These are phyloP conservation scores for Scutellaria minor DNA, from an alignment of 257 asterid genomes.

Conservation along the genomic window DNA sequence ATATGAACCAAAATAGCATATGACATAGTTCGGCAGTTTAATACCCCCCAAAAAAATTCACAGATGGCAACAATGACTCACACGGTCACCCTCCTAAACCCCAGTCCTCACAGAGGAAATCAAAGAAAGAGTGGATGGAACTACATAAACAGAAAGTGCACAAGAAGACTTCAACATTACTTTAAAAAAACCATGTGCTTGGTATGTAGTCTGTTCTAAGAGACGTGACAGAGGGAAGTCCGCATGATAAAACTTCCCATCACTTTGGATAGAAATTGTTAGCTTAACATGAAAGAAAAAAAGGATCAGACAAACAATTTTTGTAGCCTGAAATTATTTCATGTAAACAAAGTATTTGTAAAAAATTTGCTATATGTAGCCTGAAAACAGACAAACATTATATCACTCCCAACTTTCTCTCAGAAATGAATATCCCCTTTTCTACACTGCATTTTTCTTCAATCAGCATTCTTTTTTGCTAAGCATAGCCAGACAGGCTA, in stretches of 20 bases:
- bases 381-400: constrained; percentile 22
- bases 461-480: constrained; percentile 21
- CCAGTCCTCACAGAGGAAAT: constrained; percentile 3
- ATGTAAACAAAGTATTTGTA: background rate
- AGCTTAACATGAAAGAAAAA: constrained; percentile 17
- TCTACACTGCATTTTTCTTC: constrained; percentile 9
- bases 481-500: constrained; percentile 23
- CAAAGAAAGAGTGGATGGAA: constrained; percentile 7
- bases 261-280: constrained; percentile 19
- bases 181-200: background rate
- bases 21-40: constrained; percentile 24
- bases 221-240: constrained; percentile 15
- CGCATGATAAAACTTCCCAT: constrained; percentile 10
- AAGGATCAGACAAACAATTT: background rate
- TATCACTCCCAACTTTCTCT: constrained; percentile 19
- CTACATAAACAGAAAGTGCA: constrained; percentile 1
- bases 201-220: constrained; percentile 25
- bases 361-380: background rate
- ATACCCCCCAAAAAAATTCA: constrained; percentile 28
- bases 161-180: constrained; percentile 16
- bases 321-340: background rate
- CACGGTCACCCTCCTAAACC: constrained; percentile 15
- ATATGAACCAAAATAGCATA: constrained; percentile 33
- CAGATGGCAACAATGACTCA: constrained; percentile 15
- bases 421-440: constrained; percentile 1